Evolutionary conservation across 2,329 filamentous ascomycete species (phyloP), one percentile per base, ranked within the genome.

Genomic region (Aspergillus sp.): DNA sequence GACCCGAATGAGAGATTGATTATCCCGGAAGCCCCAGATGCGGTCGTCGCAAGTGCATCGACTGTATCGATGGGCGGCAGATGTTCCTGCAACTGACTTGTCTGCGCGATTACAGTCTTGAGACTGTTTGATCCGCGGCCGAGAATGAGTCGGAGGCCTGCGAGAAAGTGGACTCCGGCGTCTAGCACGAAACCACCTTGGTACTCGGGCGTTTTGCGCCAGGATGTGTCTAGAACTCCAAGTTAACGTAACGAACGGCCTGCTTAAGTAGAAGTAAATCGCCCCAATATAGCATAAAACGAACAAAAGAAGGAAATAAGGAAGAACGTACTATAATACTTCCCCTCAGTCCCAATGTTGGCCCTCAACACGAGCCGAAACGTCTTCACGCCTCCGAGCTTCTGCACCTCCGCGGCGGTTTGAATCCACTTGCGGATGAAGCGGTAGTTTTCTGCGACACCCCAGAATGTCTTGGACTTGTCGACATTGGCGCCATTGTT

Each of bases 101-200:
- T 80, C 44, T 80, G 82, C 1, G 83, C 82, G 9, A 78, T 79
- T 2, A 82, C 66, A 20, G 69, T 73, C 3, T 75, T 71, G 39
- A 79, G 68, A 2, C 75, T 73, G 45, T 80, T 76, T 5, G 75
- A 67, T 1, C 70, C 58, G 41, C 51, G 42, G 4, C 80, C 73
- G 4, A 86, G 70, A 56, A 86, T 65, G 41, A 82, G 61, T 20
- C 84, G 73, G 39, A 82, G 75, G 2, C 72, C 82, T 24, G 83
- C 83, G 33, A 82, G 69, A 57, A 80, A 80, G 63, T 86, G 84
- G 15, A 86, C 79, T 2, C 84, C 83, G 3, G 80, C 83, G 57
- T 86, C 84, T 2, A 86, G 76, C 46, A 86, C 62, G 60, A 86
- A 86, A 1, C 84, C 84, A 19, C 83, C 84, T 65, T 86, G 83